phyloP scores from a whole-genome alignment of 805 yeast species.

The Hanseniaspora lindneri region DNA sequence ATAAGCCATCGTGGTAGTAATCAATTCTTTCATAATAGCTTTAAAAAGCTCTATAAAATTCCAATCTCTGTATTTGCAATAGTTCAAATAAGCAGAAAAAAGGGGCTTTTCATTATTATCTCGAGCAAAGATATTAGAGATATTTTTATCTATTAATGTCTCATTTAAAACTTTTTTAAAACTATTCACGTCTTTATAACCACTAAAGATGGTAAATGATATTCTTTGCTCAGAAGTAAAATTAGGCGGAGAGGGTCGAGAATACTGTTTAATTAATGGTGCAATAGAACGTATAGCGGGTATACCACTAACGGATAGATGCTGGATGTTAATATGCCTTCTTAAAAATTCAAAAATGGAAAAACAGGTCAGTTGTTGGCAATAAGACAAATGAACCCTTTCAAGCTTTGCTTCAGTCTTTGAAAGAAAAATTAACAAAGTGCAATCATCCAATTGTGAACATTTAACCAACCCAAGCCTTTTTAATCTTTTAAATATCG shows the following conservation, averaged over 20 bases:
- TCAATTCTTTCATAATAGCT: not conserved
- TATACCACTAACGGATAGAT: constrained; percentile 10
- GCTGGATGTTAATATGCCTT: constrained; percentile 11
- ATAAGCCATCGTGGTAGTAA: constrained; percentile 4
- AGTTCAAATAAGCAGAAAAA: constrained; percentile 1
- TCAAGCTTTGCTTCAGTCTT: constrained; percentile 7
- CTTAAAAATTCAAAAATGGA: constrained; percentile 8
- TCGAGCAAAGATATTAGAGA: not conserved
- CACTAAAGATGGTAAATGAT: constrained; percentile 12
- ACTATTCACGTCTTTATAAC: not conserved
- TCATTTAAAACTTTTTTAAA: not conserved
- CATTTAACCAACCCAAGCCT: constrained; percentile 13
- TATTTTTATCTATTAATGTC: not conserved
- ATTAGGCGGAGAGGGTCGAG: constrained; percentile 7
- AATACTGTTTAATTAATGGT: not conserved
- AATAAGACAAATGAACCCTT: constrained; percentile 10
- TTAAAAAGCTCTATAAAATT: not conserved
- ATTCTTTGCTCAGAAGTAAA: constrained; percentile 11
- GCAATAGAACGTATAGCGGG: constrained; percentile 6
- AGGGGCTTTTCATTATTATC: not conserved
- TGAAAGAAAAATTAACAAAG: constrained; percentile 1
- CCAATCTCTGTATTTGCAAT: constrained; percentile 3
- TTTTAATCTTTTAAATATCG: constrained; percentile 3
- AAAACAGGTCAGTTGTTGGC: constrained; percentile 5
- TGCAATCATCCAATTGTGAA: constrained; percentile 5